Evolutionary conservation across 441 rosid genomes (phyloP).

Genomic region (Pelargonium citronellum): DNA sequence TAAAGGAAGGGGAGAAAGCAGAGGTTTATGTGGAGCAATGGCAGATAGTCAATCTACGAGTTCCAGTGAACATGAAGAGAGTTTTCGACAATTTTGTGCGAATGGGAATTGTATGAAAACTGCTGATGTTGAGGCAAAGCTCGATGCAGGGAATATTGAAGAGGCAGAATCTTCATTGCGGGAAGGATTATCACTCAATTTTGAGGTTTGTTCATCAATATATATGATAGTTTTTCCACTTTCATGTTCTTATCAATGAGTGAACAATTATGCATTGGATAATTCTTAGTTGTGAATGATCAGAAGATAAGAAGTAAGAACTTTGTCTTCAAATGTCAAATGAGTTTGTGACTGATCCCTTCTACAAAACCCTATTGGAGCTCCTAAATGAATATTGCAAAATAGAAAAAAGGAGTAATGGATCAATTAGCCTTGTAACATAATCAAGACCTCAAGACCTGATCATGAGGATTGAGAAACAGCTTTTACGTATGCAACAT

Average conservation of each 20-base stretch:
- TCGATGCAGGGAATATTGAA: slow-evolving; percentile 78
- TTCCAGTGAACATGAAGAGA: slow-evolving; percentile 26
- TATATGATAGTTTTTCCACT: background rate
- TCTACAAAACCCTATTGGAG: too few relatives aligned
- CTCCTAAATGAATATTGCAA: too few relatives aligned
- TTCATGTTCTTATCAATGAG: background rate
- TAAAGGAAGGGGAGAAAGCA: background rate
- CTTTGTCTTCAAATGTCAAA: background rate
- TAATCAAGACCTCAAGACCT: background rate
- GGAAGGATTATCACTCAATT: slow-evolving; percentile 77
- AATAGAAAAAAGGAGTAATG: too few relatives aligned
- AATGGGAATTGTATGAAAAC: slow-evolving; percentile 68
- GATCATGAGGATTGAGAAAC: background rate
- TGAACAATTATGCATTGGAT: background rate
- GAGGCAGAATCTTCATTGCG: slow-evolving; percentile 88
- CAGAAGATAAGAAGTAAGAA: too few relatives aligned
- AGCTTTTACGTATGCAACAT: background rate
- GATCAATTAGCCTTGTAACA: too few relatives aligned
- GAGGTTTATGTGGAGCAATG: background rate
- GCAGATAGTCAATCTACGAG: slow-evolving; percentile 15
- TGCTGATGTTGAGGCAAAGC: slow-evolving; percentile 72
- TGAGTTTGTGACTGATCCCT: background rate
- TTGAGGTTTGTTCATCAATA: slow-evolving; percentile 45
- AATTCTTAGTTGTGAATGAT: too few relatives aligned
- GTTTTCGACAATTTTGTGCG: slow-evolving; percentile 45